phyloP scores from a whole-genome alignment of 2,329 filamentous ascomycete genomes.

The Mollisiaceae sp. region DNA sequence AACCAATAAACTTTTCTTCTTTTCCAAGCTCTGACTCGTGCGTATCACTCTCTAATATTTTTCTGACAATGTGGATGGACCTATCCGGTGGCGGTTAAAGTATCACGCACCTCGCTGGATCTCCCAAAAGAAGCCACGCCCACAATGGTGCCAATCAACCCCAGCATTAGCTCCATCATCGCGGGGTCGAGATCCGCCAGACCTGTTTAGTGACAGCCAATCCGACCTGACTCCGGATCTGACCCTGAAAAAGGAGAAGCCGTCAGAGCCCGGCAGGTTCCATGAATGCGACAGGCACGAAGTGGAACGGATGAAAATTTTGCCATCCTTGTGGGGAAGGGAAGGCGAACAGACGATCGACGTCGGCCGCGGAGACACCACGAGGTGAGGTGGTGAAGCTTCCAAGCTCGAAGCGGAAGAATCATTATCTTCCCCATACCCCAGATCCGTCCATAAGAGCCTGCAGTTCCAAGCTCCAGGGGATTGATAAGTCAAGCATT shows the following conservation, averaged over 20 bases:
- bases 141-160: background rate
- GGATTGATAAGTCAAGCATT: conserved; percentile 19
- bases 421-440: conserved; percentile 25
- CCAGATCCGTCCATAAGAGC: conserved; percentile 24
- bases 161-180: background rate
- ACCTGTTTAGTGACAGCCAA: background rate
- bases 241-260: background rate
- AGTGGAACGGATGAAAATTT: conserved; percentile 26
- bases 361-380: background rate
- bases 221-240: conserved; percentile 1
- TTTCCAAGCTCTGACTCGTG: too few species aligned
- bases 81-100: background rate
- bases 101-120: background rate
- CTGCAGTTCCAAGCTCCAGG: conserved; percentile 8
- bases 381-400: background rate
- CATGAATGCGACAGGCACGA: conserved; percentile 1
- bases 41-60: too few species aligned
- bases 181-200: background rate
- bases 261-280: background rate
- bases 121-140: background rate
- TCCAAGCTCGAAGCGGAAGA: conserved; percentile 19
- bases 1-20: too few species aligned
- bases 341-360: background rate
- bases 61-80: too few species aligned
- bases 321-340: conserved; percentile 22